These are phyloP conservation scores for Aspergillus oerlinghausenensis DNA, from an alignment of 2,329 filamentous ascomycete species.

Conservation along the genomic window DNA sequence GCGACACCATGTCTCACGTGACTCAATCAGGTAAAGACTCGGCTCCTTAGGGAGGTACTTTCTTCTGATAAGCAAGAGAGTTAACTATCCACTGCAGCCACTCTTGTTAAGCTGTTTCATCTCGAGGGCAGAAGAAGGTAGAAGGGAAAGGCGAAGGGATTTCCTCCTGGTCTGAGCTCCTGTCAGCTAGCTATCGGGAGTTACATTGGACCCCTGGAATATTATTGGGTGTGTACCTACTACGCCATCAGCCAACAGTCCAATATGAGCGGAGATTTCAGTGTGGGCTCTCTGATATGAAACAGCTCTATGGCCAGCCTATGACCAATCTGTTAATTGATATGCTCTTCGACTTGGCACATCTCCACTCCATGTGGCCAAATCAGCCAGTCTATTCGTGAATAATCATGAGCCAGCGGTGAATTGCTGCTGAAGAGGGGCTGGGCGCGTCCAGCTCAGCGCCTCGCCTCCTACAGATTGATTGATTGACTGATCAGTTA, in stretches of 20 bases:
- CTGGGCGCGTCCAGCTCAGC: neutral
- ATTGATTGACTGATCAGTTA: too few species aligned
- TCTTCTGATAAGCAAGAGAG: neutral
- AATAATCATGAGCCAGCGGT: neutral
- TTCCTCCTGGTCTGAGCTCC: neutral
- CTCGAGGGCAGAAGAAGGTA: neutral
- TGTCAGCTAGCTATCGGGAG: neutral
- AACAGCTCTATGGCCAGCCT: slow-evolving; percentile 2
- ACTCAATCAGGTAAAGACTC: neutral
- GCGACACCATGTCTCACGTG: neutral
- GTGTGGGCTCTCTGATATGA: slow-evolving; percentile 5
- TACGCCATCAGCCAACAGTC: neutral
- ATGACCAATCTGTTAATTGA: neutral
- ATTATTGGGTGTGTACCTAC: slow-evolving; percentile 2
- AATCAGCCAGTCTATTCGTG: neutral
- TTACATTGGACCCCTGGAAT: neutral
- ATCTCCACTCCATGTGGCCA: neutral
- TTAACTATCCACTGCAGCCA: neutral
- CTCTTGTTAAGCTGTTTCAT: neutral
- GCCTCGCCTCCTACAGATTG: neutral
- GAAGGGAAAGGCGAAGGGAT: neutral
- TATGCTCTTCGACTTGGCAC: neutral
- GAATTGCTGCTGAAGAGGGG: neutral
- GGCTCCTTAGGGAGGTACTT: neutral
- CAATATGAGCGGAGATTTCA: slow-evolving; percentile 9